These are phyloP conservation scores for Verticillium tricorpus DNA, from an alignment of 2,329 filamentous ascomycete species.

Conservation along the genomic window DNA sequence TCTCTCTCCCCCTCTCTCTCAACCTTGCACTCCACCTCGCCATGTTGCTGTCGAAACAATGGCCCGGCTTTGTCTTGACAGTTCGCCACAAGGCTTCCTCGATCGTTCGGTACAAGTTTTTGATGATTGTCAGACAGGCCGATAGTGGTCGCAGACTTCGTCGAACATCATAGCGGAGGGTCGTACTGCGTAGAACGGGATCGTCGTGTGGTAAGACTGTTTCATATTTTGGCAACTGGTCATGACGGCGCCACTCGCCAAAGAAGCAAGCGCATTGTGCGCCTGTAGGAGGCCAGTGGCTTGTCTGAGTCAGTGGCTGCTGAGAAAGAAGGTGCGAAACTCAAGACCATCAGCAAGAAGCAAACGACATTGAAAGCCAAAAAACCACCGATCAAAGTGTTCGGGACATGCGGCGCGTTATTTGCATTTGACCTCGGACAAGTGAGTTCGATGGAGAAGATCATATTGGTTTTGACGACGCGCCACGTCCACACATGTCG, in stretches of 20 bases:
- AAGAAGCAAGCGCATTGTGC: background rate
- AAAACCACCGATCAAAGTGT: no score
- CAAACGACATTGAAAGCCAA: background rate
- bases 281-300: background rate
- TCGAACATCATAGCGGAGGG: background rate
- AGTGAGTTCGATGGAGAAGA: background rate
- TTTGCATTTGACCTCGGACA: background rate
- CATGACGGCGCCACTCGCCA: background rate
- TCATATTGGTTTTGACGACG: no score
- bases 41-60: no score
- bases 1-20: no score
- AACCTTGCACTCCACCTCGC: no score
- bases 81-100: no score
- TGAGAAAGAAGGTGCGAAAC: no score
- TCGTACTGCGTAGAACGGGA: background rate
- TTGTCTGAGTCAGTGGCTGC: background rate
- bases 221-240: background rate
- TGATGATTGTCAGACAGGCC: background rate
- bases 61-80: no score
- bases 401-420: background rate
- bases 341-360: background rate
- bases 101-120: background rate
- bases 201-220: background rate
- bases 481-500: no score
- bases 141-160: background rate